phyloP scores from a whole-genome alignment of 805 yeast species.

The Metschnikowia lunata region DNA sequence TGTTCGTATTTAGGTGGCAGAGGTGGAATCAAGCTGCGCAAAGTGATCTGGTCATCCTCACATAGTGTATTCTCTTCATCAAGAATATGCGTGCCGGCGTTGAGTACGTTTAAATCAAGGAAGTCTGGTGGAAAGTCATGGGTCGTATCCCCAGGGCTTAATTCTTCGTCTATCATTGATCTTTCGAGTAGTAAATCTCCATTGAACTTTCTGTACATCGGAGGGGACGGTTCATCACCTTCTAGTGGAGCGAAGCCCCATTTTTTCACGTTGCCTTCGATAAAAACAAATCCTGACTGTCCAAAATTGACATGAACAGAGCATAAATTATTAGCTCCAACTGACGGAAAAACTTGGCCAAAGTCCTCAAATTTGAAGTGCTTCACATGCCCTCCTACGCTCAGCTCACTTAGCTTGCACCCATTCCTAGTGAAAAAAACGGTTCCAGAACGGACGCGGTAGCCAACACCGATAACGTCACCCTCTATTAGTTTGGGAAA shows the following conservation, averaged over 20 bases:
- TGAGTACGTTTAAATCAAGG: slow-evolving; percentile 35
- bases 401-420: slow-evolving; percentile 76
- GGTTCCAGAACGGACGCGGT: slow-evolving; percentile 75
- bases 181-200: slow-evolving; percentile 75
- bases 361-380: slow-evolving; percentile 52
- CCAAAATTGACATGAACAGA: slow-evolving; percentile 87
- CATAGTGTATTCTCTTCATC: slow-evolving; percentile 2
- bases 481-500: slow-evolving; percentile 69
- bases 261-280: slow-evolving; percentile 88
- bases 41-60: slow-evolving; percentile 41
- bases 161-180: slow-evolving; percentile 49
- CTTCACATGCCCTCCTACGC: slow-evolving; percentile 72
- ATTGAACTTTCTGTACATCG: slow-evolving; percentile 77
- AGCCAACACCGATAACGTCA: slow-evolving; percentile 92
- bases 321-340: slow-evolving; percentile 82
- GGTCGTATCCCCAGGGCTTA: slow-evolving; percentile 41
- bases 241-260: slow-evolving; percentile 94
- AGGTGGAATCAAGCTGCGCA: slow-evolving; percentile 33
- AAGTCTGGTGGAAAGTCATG: slow-evolving; percentile 56
- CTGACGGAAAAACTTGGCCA: slow-evolving; percentile 71
- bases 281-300: slow-evolving; percentile 81
- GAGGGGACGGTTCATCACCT: slow-evolving; percentile 90
- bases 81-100: neutral
- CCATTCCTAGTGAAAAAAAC: slow-evolving; percentile 94
- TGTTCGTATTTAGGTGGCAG: slow-evolving; percentile 38